Evolutionary conservation across 164 flowering plant species (phyloP).

Genomic region (Sextonia rubra): DNA sequence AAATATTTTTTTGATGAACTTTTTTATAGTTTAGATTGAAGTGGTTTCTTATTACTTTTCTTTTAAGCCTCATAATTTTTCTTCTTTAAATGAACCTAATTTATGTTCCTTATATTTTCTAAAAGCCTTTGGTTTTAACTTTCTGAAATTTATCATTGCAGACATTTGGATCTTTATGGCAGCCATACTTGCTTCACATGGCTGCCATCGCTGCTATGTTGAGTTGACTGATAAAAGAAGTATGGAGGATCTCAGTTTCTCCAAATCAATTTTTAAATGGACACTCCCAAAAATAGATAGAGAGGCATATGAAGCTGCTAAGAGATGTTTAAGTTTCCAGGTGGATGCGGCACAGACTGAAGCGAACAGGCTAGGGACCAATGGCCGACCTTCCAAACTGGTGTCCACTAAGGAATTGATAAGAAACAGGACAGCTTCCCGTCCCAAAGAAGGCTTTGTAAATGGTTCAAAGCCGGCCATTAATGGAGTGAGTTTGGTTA

Average conservation of each 20-base stretch:
- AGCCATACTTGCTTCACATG: constrained; percentile 61
- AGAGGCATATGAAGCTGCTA: constrained; percentile 2
- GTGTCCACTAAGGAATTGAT: constrained; percentile 54
- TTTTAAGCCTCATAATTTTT: neutral
- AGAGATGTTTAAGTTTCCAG: constrained; percentile 21
- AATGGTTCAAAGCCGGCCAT: constrained; percentile 30
- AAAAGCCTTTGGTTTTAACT: neutral
- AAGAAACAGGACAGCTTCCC: constrained; percentile 28
- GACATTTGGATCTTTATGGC: constrained; percentile 40
- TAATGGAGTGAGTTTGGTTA: constrained; percentile 37
- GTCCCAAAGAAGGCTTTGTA: constrained; percentile 25
- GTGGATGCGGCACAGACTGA: constrained; percentile 46
- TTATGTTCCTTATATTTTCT: neutral
- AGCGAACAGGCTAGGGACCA: constrained; percentile 30
- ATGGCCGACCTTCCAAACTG: constrained; percentile 39
- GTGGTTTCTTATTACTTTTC: neutral
- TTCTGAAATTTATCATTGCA: constrained; percentile 6
- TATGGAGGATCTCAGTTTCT: constrained; percentile 38
- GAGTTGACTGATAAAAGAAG: constrained; percentile 28
- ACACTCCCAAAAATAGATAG: constrained; percentile 18
- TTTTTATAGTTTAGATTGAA: neutral
- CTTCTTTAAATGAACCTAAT: neutral
- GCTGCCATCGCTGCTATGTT: constrained; percentile 40
- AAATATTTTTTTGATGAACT: neutral
- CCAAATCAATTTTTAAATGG: constrained; percentile 33